Conservation (phyloP, 257 asterid species). For the Solanum chiquidenum region DNA sequence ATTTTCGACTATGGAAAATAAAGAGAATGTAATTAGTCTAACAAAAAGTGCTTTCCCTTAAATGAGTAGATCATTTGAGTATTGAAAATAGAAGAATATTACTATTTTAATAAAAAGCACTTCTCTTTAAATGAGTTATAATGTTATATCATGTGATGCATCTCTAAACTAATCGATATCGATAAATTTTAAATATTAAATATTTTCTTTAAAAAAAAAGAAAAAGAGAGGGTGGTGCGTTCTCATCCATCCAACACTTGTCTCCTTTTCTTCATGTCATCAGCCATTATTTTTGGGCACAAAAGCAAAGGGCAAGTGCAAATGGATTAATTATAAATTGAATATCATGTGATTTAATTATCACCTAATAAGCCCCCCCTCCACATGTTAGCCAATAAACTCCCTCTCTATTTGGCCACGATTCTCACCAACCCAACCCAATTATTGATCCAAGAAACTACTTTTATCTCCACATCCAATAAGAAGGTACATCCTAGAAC, state of each 20-base stretch:
- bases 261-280: constrained; percentile 12
- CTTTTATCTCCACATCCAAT: constrained; percentile 7
- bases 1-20: not conserved
- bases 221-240: not conserved
- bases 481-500: constrained; percentile 10
- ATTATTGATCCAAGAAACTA: constrained; percentile 21
- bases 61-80: not conserved
- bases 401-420: constrained; percentile 24
- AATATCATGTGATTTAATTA: constrained; percentile 12
- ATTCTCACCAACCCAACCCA: constrained; percentile 31
- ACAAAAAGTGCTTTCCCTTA: not conserved
- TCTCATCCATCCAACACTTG: constrained; percentile 34
- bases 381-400: constrained; percentile 55
- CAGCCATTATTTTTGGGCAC: constrained; percentile 10
- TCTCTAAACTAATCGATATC: not conserved
- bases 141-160: not conserved
- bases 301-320: constrained; percentile 3
- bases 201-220: not conserved
- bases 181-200: not conserved
- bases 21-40: not conserved
- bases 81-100: not conserved
- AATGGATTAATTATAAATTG: constrained; percentile 13
- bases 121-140: not conserved
- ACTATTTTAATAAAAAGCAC: not conserved
- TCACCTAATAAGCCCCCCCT: constrained; percentile 13